Evolutionary conservation across 768 basidiomycete genomes (phyloP).

Genomic region (Suillus subluteus): DNA sequence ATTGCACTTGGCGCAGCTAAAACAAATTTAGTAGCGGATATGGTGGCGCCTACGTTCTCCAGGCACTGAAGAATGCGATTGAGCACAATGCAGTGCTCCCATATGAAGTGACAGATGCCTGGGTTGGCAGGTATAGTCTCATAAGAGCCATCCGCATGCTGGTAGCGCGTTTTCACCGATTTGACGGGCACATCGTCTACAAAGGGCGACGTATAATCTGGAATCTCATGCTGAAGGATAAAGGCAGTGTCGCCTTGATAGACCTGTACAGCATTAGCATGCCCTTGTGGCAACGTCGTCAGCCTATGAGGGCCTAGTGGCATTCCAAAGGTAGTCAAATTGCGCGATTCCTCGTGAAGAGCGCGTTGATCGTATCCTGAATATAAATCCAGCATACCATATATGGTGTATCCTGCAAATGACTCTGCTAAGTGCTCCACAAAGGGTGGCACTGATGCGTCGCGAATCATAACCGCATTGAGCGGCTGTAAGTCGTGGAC

Average conservation of each 20-base stretch:
- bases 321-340: slow-evolving; percentile 46
- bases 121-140: slow-evolving; percentile 42
- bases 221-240: slow-evolving; percentile 45
- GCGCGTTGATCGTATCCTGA: slow-evolving; percentile 40
- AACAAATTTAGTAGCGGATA: slow-evolving; percentile 39
- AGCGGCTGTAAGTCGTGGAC: no score
- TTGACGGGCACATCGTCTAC: slow-evolving; percentile 44
- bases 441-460: slow-evolving; percentile 21
- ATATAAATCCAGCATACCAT: slow-evolving; percentile 39
- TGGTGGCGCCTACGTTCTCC: slow-evolving; percentile 39
- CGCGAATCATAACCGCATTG: slow-evolving; percentile 31
- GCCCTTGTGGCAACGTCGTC: slow-evolving; percentile 43
- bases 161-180: slow-evolving; percentile 37
- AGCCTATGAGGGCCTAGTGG: slow-evolving; percentile 38
- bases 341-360: slow-evolving; percentile 32
- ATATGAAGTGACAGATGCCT: slow-evolving; percentile 41
- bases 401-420: slow-evolving; percentile 36
- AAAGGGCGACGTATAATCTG: slow-evolving; percentile 37
- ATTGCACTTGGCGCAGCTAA: slow-evolving; percentile 31
- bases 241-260: slow-evolving; percentile 44
- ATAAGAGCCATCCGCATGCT: slow-evolving; percentile 27
- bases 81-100: slow-evolving; percentile 40
- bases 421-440: slow-evolving; percentile 33
- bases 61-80: slow-evolving; percentile 42
- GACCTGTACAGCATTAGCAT: slow-evolving; percentile 43